Conservation (phyloP, 1,284 basidiomycete genomes). For the Takashimella koratensis region DNA sequence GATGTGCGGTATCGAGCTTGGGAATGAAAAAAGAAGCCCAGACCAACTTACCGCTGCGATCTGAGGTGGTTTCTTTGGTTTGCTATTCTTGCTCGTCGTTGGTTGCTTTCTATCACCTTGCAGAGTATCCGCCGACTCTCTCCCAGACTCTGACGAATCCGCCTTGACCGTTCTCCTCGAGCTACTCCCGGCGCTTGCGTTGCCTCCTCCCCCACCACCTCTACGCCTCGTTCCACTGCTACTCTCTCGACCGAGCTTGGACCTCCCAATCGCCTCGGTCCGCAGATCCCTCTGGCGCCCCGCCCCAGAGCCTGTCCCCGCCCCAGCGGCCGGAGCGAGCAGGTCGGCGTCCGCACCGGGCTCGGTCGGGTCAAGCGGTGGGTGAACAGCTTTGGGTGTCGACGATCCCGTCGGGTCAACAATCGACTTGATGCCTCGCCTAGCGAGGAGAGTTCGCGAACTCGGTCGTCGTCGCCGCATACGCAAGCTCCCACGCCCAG, state of each 20-base stretch:
- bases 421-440: constrained; percentile 33
- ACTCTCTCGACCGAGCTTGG: neutral
- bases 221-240: too few species aligned
- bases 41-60: neutral
- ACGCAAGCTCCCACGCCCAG: neutral
- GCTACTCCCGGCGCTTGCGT: neutral
- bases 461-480: constrained; percentile 32
- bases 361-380: neutral
- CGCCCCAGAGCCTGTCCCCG: neutral
- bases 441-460: constrained; percentile 29
- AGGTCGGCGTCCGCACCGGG: too few species aligned
- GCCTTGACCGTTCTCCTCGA: neutral
- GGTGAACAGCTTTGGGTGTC: constrained; percentile 23
- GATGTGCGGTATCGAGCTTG: too few species aligned
- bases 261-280: neutral
- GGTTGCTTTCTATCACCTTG: constrained; percentile 21
- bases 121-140: constrained; percentile 40
- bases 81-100: neutral
- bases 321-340: neutral
- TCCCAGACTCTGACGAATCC: constrained; percentile 34
- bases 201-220: too few species aligned
- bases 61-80: neutral
- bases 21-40: neutral
- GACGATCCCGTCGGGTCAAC: constrained; percentile 18
- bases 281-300: neutral